Conservation (phyloP, 129 eudicot genomes). For the Flaveria ramosissima region DNA sequence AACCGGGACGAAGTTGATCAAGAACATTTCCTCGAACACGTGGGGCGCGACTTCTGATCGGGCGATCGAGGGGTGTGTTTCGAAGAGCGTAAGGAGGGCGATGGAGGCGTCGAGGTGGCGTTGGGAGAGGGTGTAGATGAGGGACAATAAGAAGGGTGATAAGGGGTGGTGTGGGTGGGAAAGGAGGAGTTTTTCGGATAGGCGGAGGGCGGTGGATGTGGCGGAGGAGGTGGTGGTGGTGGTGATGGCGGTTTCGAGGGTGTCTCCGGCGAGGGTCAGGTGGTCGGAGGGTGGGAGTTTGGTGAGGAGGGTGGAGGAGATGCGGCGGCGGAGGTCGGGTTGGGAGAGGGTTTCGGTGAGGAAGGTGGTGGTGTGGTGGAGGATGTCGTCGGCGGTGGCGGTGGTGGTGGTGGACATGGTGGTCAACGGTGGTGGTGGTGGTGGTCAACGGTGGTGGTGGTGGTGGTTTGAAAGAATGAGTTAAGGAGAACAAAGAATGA, state of each 20-base stretch:
- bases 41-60: slow-evolving; percentile 65
- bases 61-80: slow-evolving; percentile 42
- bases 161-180: slow-evolving; percentile 49
- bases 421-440: slow-evolving; percentile 35
- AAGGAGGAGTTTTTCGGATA: slow-evolving; percentile 54
- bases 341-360: slow-evolving; percentile 46
- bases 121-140: slow-evolving; percentile 40
- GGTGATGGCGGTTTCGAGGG: slow-evolving; percentile 62
- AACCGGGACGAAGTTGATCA: slow-evolving; percentile 49
- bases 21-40: slow-evolving; percentile 66
- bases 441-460: slow-evolving; percentile 18
- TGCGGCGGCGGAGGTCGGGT: slow-evolving; percentile 48
- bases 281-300: slow-evolving; percentile 38
- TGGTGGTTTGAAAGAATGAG: slow-evolving; percentile 1
- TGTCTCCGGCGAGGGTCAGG: slow-evolving; percentile 47
- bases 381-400: slow-evolving; percentile 52
- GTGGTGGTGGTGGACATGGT: slow-evolving; percentile 36
- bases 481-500: slow-evolving; percentile 6
- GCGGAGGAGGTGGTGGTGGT: slow-evolving; percentile 38
- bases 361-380: slow-evolving; percentile 54
- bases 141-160: slow-evolving; percentile 58
- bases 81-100: slow-evolving; percentile 44
- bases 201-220: slow-evolving; percentile 60
- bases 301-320: slow-evolving; percentile 46
- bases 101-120: slow-evolving; percentile 49